Percentiles rank a stretch among this genome's conserved stretches.
Conservation (phyloP, 202 grass and related monocot species). For the Brachypodium distachyon region DNA sequence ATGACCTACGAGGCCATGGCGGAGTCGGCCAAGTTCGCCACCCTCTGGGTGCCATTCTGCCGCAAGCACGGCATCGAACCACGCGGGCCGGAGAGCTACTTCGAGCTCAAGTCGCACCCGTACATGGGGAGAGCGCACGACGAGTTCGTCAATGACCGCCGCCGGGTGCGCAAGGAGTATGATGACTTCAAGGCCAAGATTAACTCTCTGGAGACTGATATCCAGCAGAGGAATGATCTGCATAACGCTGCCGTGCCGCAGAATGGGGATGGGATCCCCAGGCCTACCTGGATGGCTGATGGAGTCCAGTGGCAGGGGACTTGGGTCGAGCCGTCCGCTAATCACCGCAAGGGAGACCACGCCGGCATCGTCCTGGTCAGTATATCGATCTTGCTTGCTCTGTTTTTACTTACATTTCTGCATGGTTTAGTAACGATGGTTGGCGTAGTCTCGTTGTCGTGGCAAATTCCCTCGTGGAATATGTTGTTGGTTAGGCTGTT, state of each 20-base stretch:
- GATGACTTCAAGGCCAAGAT: constrained; percentile 69
- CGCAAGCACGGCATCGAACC: constrained; percentile 73
- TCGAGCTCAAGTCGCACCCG: constrained; percentile 61
- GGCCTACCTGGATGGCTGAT: constrained; percentile 52
- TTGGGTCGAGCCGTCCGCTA: constrained; percentile 38
- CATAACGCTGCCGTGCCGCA: constrained; percentile 21
- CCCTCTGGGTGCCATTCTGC: constrained; percentile 79
- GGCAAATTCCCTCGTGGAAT: no score
- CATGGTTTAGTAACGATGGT: no score
- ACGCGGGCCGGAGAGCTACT: constrained; percentile 61
- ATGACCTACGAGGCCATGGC: constrained; percentile 74
- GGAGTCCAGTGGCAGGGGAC: constrained; percentile 47
- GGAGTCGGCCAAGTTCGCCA: constrained; percentile 66
- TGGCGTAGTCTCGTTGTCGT: no score
- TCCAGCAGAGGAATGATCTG: constrained; percentile 35
- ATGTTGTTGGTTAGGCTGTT: background rate
- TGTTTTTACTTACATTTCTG: background rate
- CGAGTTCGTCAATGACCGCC: constrained; percentile 71
- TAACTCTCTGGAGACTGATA: constrained; percentile 28
- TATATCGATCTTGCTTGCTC: background rate
- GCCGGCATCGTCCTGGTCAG: constrained; percentile 62
- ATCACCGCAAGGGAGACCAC: constrained; percentile 70
- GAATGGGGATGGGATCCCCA: background rate
- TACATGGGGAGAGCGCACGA: constrained; percentile 45
- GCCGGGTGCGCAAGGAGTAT: constrained; percentile 60